Evolutionary conservation across 1,284 basidiomycete species (phyloP).

Genomic region (Leccinum pallidistipes): DNA sequence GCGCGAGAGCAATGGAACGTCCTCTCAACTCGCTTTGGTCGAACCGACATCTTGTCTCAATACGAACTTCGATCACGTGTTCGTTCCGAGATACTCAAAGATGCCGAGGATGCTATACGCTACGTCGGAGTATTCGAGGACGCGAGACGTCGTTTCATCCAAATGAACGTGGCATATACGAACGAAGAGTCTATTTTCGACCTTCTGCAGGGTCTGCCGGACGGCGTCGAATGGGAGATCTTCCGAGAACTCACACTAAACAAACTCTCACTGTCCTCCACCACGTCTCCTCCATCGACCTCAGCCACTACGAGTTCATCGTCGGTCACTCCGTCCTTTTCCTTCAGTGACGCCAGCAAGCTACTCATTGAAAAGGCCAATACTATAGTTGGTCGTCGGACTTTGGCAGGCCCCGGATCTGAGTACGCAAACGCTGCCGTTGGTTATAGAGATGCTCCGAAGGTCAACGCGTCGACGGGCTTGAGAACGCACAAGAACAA

Average conservation of each 20-base stretch:
- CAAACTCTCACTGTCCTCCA: neutral
- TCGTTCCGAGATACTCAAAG: neutral
- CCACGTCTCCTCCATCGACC: neutral
- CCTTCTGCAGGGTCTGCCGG: neutral
- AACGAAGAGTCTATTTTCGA: neutral
- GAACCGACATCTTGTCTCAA: neutral
- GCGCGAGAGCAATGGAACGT: neutral
- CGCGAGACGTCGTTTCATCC: neutral
- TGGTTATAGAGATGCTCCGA: accelerated
- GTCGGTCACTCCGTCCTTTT: neutral
- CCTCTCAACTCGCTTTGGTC: neutral
- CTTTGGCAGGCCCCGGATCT: neutral
- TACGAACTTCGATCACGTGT: neutral
- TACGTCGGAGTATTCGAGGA: constrained; percentile 1
- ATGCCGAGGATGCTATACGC: neutral
- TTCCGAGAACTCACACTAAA: neutral
- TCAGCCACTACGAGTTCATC: neutral
- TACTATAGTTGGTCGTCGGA: neutral
- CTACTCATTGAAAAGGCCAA: neutral
- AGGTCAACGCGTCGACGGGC: neutral
- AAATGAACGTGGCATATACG: neutral
- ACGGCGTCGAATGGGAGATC: neutral
- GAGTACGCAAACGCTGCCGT: neutral
- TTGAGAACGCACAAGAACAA: neutral
- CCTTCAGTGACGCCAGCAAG: neutral